Evolutionary conservation across 352 stramenopile species (phyloP).

Genomic region (Phytophthora cajani): DNA sequence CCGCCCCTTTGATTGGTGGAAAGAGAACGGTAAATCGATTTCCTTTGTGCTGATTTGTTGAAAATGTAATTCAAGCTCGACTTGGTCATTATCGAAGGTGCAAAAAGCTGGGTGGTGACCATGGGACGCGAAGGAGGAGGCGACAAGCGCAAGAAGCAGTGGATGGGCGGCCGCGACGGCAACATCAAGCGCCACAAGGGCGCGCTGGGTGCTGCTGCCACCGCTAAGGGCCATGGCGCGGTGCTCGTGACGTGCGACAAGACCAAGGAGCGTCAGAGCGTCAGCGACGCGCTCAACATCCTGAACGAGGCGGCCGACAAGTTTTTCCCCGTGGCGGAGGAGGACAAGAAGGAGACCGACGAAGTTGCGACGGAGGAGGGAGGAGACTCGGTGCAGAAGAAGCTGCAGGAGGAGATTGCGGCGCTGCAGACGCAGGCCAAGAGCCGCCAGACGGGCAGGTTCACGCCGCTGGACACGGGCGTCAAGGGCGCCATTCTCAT

Average conservation of each 20-base stretch:
- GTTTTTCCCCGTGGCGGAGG: conserved; percentile 49
- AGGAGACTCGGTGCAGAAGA: conserved; percentile 62
- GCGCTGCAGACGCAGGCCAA: conserved; percentile 65
- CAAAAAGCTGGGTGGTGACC: conserved; percentile 4
- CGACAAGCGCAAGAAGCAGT: conserved; percentile 67
- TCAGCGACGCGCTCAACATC: conserved; percentile 76
- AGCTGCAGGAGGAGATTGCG: conserved; percentile 73
- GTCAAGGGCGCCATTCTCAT: conserved; percentile 79
- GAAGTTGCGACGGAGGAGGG: conserved; percentile 21
- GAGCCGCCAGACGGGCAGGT: conserved; percentile 67
- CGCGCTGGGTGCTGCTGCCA: conserved; percentile 47
- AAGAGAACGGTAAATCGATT: background rate
- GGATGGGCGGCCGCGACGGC: conserved; percentile 47
- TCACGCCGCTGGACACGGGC: conserved; percentile 74
- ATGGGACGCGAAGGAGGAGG: conserved; percentile 42
- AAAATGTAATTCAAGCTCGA: conserved; percentile 3
- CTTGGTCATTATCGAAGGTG: conserved; percentile 12
- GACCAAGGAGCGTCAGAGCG: conserved; percentile 77
- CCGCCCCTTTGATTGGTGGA: conserved; percentile 24
- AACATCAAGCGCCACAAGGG: conserved; percentile 73
- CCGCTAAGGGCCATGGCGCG: conserved; percentile 63
- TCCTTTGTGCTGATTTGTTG: conserved; percentile 27
- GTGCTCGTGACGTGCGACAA: conserved; percentile 82
- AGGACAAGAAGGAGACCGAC: conserved; percentile 26
- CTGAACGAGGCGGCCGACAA: conserved; percentile 79